A percentile compares a stretch with the other conserved stretches of the same genome.
phyloP scores from a whole-genome alignment of 768 basidiomycete species.

The Boletus fagicola region DNA sequence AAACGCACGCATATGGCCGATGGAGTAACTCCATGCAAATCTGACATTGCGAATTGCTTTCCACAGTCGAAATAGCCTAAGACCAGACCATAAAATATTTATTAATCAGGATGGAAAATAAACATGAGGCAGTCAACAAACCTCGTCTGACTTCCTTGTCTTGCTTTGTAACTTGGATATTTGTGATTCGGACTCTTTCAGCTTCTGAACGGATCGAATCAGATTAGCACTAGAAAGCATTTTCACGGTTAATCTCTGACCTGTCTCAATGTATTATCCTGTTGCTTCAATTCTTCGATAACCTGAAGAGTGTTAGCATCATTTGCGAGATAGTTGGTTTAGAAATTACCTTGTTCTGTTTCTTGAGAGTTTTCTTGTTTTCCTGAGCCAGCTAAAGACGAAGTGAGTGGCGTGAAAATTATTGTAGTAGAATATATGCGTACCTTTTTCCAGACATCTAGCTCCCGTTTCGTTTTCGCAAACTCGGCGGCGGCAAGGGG shows the following conservation, averaged over 20 bases:
- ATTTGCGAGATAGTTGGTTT: neutral
- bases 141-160: constrained; percentile 56
- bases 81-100: neutral
- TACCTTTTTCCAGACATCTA: constrained; percentile 53
- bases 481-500: constrained; percentile 47
- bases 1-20: constrained; percentile 64
- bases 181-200: constrained; percentile 47
- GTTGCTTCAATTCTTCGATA: constrained; percentile 51
- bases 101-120: neutral
- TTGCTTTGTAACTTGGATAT: constrained; percentile 46
- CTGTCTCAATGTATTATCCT: constrained; percentile 38
- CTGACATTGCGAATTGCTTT: constrained; percentile 65
- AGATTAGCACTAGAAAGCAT: neutral
- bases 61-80: constrained; percentile 55
- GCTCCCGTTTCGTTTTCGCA: constrained; percentile 54
- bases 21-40: constrained; percentile 72
- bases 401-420: constrained; percentile 4
- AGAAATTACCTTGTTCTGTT: constrained; percentile 54
- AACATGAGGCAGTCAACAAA: constrained; percentile 25
- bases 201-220: constrained; percentile 31
- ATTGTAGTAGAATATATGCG: constrained; percentile 5
- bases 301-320: constrained; percentile 35
- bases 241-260: constrained; percentile 27
- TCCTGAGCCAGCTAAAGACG: constrained; percentile 38
- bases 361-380: constrained; percentile 49